Conservation (phyloP, 331 rosid species). For the Saraca asoca region DNA sequence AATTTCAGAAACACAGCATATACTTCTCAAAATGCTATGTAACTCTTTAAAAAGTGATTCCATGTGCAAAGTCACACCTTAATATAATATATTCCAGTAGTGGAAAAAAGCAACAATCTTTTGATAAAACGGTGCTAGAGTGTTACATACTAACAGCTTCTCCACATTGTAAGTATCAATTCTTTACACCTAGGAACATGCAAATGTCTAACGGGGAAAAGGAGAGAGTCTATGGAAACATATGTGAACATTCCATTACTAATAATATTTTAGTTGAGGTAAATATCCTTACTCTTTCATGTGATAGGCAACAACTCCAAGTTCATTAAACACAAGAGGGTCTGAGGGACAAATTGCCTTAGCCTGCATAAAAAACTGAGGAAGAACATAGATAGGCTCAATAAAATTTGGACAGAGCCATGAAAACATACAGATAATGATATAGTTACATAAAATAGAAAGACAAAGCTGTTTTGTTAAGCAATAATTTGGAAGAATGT, state of each 20-base stretch:
- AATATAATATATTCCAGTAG: not conserved
- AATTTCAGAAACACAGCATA: not conserved
- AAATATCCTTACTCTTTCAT: slow-evolving; percentile 80
- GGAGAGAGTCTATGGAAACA: not conserved
- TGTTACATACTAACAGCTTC: slow-evolving; percentile 5
- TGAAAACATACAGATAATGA: too few relatives aligned
- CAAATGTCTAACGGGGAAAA: not conserved
- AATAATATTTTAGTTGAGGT: slow-evolving; percentile 24
- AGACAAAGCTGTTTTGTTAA: slow-evolving; percentile 5
- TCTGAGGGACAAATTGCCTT: slow-evolving; percentile 66
- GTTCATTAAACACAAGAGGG: slow-evolving; percentile 93
- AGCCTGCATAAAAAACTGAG: too few relatives aligned
- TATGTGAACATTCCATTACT: not conserved
- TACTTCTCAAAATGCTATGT: slow-evolving; percentile 3
- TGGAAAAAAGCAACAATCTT: not conserved
- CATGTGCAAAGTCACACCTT: not conserved
- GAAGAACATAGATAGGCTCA: too few relatives aligned
- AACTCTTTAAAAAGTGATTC: not conserved
- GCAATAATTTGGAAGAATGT: not conserved
- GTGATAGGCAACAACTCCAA: slow-evolving; percentile 95
- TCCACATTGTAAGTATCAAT: slow-evolving; percentile 4
- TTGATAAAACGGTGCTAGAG: not conserved
- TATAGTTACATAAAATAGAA: not conserved
- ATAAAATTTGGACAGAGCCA: too few relatives aligned
- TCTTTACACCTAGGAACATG: slow-evolving; percentile 7